Base-by-base conservation (phyloP, 257 asterid species). In the Nicotiana otophora region DNA sequence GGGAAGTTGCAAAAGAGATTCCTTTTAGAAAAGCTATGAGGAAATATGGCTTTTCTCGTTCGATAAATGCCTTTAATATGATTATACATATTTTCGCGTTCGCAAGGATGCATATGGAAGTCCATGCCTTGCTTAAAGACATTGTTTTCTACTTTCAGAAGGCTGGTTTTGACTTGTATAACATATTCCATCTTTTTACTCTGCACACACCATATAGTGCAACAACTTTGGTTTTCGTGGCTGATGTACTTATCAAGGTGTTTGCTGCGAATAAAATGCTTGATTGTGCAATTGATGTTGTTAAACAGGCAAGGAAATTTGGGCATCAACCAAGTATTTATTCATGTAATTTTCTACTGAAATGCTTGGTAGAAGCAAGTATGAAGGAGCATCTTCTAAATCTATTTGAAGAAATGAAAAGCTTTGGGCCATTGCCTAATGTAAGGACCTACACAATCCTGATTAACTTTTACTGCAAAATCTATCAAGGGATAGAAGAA, bases 341-440 rank as follows among this genome's bases (percentile, higher is more conserved):
- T 4, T 80, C 96, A 1, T 89, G 92, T 85, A 93, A 93, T 84
- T 91, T 92, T 82, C 88, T 90, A 91, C 94, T 91, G 55, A 92
- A 92, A 81, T 88, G 92, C 69, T 86, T 91, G 81, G 83, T 84
- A 9, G 93, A 92, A 78, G 88, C 86, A 17, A 84, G 83, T 62
- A 85, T 82, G 65, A 83, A 81, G 84, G 86, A 83, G 15, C 12
- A 17, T 7, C 78, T 91, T 42, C 60, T 84, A 70, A 64, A 54
- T 79, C 78, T 89, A 8, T 93, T 89, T 39, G 81, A 82, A 54
- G 89, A 84, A 86, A 89, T 92, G 91, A 88, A 87, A 87, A 82
- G 53, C 5, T 84, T 60, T 58, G 95, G 93, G 30, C 95, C 96
- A 7, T 86, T 67, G 63, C 95, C 97, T 78, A 84, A 67, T 81